Percentiles rank a stretch among this genome's conserved stretches.
These are phyloP conservation scores for Erodium trifolium DNA, from an alignment of 441 rosid genomes.

Conservation along the genomic window DNA sequence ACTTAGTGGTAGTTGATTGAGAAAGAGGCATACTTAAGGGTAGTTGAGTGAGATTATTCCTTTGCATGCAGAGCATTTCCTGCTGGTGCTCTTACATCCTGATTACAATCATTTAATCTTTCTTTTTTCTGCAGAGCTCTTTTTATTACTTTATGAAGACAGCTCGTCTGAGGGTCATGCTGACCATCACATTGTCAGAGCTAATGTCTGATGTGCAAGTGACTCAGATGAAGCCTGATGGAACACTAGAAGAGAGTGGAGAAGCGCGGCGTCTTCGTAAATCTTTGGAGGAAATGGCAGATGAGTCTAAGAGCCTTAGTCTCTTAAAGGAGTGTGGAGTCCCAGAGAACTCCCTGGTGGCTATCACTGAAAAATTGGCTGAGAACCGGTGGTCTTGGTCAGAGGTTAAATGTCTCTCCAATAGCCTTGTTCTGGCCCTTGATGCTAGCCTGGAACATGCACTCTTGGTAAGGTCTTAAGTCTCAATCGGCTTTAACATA, in stretches of 20 bases:
- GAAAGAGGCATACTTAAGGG: no score
- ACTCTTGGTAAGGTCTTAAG: conserved; percentile 61
- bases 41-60: no score
- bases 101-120: conserved; percentile 22
- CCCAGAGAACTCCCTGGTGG: conserved; percentile 56
- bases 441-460: conserved; percentile 98
- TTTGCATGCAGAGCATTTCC: no score
- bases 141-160: conserved; percentile 77
- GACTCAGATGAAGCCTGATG: conserved; percentile 93
- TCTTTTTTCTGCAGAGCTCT: conserved; percentile 75
- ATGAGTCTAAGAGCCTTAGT: conserved; percentile 58
- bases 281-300: conserved; percentile 91
- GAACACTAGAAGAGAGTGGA: conserved; percentile 92
- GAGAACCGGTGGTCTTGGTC: conserved; percentile 89
- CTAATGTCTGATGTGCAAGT: conserved; percentile 97
- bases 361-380: conserved; percentile 44
- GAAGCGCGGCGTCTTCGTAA: conserved; percentile 88
- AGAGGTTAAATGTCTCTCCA: conserved; percentile 75
- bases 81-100: conserved; percentile 15
- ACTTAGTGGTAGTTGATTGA: no score
- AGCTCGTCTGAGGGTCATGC: conserved; percentile 92
- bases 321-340: conserved; percentile 76
- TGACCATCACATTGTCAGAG: conserved; percentile 94
- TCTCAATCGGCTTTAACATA: background rate
- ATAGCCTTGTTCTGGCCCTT: conserved; percentile 78